Evolutionary conservation across 768 basidiomycete genomes (phyloP), one percentile per base, ranked within the genome.

Genomic region (Suillus hirtellus): DNA sequence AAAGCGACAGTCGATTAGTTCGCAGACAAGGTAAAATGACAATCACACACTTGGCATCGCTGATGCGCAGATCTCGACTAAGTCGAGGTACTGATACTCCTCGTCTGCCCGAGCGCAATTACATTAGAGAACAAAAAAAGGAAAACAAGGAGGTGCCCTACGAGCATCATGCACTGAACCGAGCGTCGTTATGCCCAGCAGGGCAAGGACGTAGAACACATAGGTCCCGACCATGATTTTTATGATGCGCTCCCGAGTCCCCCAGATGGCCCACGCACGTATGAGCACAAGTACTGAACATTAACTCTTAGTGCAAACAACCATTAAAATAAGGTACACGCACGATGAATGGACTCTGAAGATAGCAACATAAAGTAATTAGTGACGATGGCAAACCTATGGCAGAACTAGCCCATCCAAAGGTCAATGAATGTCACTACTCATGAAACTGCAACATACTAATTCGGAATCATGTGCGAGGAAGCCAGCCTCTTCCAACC

Each of bases 201-300:
- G 2, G 21, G 31, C 19, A 2, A 64, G 0, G 2, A 61, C 31
- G 40, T 64, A 74, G 5, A 66, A 3, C 24, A 59, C 1, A n/a
- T 74, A 74, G 2, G 65, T 2, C 2, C 14, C 15, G 38, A 54
- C 62, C 19, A 53, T 43, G 2, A n/a, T 3, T 0, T 37, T 2
- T 5, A 47, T 38, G 9, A 68, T 2, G 46, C 35, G 15, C 31
- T 58, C 68, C 4, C 38, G 59, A 53, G 63, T 67, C 24, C 69
- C 60, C 60, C 67, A 46, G 40, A 74, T 67, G 17, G 71, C 73
- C 53, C 71, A 74, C 12, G 67, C 64, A 3, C 73, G 69, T 53
- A 72, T 56, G 19, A 63, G 62, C 9, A 74, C 67, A 44, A 74
- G 60, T 21, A 74, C 73, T 75, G 24, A 1, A 24, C 21, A 17